Evolutionary conservation across 306 rosid species (phyloP), one percentile per base, ranked within the genome.

Genomic region (Cucumis melo): DNA sequence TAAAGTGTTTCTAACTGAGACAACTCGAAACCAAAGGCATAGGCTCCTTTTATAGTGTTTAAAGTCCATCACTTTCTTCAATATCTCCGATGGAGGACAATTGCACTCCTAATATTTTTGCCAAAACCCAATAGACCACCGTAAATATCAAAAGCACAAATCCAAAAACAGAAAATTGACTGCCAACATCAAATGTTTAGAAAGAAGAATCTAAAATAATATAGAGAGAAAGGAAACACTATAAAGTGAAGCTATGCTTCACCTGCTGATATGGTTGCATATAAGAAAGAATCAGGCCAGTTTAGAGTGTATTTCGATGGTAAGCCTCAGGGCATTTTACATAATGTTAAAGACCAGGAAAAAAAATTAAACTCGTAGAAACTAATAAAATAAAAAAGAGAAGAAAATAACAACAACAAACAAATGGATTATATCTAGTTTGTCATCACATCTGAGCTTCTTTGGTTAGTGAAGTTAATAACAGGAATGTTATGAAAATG

Each of bases 201-300:
- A 67, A 67, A 67, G 10, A 34, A 67, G 19, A 12, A 5, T 12
- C 10, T 70, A n/a, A n/a, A 39, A 48, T 29, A 48, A 46, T 68
- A 8, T 0, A 77, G 42, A 66, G 41, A 77, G 20, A 51, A 24
- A 74, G 56, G n/a, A 9, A 76, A 51, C 80, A 63, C 75, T 76
- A 19, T 14, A 78, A 46, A 13, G 19, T 29, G 36, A 36, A 23
- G 29, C n/a, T 3, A 68, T 59, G 50, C 32, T 32, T 59, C 42
- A 88, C 97, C 99, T 92, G 95, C 99, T 92, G 78, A 92, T 88
- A 81, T 92, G 92, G 85, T 94, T 94, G 87, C 99, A 94, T 77
- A 94, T 89, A 81, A 91, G 91, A 83, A 94, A 86, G 93, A 94
- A 92, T 80, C 99, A 80, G 23, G 99, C 90, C 76, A 92, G 92